Base-by-base conservation (phyloP, 2,329 filamentous ascomycete genomes). In the Passalora sequoiae region DNA sequence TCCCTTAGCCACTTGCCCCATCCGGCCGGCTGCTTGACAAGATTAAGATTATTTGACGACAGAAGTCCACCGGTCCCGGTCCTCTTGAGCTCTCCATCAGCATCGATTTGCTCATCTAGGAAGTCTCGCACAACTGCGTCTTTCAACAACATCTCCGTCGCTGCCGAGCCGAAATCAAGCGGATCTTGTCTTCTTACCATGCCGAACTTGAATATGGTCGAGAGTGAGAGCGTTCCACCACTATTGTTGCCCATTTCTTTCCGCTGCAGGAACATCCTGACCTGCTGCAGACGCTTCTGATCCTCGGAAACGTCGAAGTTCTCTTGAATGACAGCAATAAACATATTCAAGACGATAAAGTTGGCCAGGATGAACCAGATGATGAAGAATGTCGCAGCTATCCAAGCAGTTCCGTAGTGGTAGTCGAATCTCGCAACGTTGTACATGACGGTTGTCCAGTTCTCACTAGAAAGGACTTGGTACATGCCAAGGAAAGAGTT, bases 301-400 rank as follows among this genome's bases (percentile, higher is more conserved):
- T 98, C 94, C 64, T 98, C 92, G 3, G 89, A 94, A 19, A 98
- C 89, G 67, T 98, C 92, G 63, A 98, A 98, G 60, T 95, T 98
- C 63, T 98, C 92, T 66, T 98, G 92, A 54, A 98, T 98, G 69
- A 98, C 92, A 74, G 92, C 92, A 86, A 98, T 97, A 73, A 98
- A 98, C 92, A 98, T 98, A 62, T 97, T 98, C 70, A 98, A 71
- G 49, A 97, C 78, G 68, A 98, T 94, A 63, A 97, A 91, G 65
- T 94, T 96, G 4, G 89, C 78, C 31, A 98, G 76, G 44, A 95
- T 92, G 66, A 95, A 97, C 92, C 92, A 98, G 54, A 89, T 77
- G 51, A 96, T 87, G 55, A 95, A 76, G 57, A 98, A 96, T 1
- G 86, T 75, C 6, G 91, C 89, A 7, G 86, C 89, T 44, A 97